Evolutionary conservation across 2,329 filamentous ascomycete species (phyloP), one percentile per base, ranked within the genome.

Genomic region (Microsporum ferrugineum): DNA sequence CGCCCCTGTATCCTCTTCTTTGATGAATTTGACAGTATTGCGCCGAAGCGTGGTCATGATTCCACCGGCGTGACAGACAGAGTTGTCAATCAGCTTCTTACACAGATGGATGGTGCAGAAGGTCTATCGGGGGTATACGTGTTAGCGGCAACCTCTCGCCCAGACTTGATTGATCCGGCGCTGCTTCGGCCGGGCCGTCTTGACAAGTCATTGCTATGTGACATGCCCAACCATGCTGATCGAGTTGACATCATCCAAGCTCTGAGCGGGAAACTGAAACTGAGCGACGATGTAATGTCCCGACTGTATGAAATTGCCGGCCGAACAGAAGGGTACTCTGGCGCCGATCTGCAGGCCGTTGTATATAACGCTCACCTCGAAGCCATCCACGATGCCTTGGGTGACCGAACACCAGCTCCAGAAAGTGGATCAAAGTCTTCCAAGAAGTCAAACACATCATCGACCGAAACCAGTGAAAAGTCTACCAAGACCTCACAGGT

Each of bases 91-190:
- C 95, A 99, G 78, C 84, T 99, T 61, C 82, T 99, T 8, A 99
- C 95, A 0, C 92, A 97, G 73, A 99, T 99, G 94, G 94, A 99
- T 70, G 94, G 94, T 70, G 94, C 94, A 0, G 95, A 99, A 74
- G 95, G 94, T 0, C 77, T 99, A 3, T 91, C 87, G 0, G 94
- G 94, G 1, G 95, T 99, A 0, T 99, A 99, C 68, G 94, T 99
- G 4, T 82, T 99, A 2, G 95, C 95, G 27, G 95, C 94, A 0
- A 99, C 94, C 0, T 92, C 88, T 0, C 81, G 95, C 3, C 95
- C 95, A 0, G 95, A 99, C 72, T 78, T 99, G 12, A 97, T 99
- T 63, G 94, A 99, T 71, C 92, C 95, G 10, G 94, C 94, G 0
- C 78, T 99, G 31, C 81, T 99, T 29, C 85, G 94, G 53, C 95